Evolutionary conservation across 768 basidiomycete genomes (phyloP).

Genomic region (Termitomyces sp.): DNA sequence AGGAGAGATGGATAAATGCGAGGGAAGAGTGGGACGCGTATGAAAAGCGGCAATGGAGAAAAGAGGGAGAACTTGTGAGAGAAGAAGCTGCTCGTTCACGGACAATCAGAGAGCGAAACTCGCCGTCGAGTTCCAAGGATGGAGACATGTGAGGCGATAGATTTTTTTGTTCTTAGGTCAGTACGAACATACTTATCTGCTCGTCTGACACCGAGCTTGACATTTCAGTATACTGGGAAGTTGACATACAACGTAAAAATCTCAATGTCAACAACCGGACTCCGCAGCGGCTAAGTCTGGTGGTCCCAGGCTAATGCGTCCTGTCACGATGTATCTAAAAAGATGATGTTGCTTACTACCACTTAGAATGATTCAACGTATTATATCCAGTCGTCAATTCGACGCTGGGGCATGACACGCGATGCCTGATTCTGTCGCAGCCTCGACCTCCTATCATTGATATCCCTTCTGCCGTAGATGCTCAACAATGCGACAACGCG

Average conservation of each 20-base stretch:
- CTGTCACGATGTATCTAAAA: background rate
- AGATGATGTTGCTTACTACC: no score
- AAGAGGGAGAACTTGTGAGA: slow-evolving; percentile 58
- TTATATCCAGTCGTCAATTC: no score
- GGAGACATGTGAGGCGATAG: background rate
- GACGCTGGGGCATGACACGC: no score
- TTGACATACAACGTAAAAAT: background rate
- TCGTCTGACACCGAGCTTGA: background rate
- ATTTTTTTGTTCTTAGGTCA: background rate
- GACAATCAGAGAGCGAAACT: slow-evolving; percentile 26
- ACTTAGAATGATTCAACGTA: no score
- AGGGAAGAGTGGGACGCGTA: slow-evolving; percentile 77
- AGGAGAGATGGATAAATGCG: slow-evolving; percentile 92
- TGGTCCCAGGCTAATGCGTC: background rate
- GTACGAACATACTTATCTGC: background rate
- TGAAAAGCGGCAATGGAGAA: slow-evolving; percentile 73
- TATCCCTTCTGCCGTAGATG: no score
- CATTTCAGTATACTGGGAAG: no score
- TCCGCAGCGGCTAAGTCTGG: background rate
- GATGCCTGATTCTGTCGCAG: no score
- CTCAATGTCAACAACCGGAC: background rate
- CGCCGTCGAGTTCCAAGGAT: slow-evolving; percentile 7
- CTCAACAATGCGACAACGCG: no score
- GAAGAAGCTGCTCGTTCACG: slow-evolving; percentile 32
- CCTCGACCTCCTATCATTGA: no score